A percentile compares a stretch with the other conserved stretches of the same genome.
Evolutionary conservation across 2,329 filamentous ascomycete genomes (phyloP).

Genomic region (Penicillium sclerotiorum): DNA sequence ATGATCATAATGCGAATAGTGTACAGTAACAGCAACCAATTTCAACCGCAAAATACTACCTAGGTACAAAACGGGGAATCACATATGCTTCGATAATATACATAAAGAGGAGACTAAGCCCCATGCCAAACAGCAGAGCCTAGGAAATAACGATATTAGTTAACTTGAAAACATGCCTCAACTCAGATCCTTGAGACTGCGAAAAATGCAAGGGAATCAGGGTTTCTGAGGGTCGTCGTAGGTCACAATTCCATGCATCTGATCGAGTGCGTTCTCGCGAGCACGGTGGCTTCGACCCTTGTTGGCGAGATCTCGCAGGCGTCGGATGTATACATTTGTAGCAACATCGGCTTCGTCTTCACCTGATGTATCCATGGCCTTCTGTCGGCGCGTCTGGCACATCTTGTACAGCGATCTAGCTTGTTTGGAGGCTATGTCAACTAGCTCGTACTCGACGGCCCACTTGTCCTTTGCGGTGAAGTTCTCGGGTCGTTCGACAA

Average conservation of each 20-base stretch:
- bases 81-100: conserved; percentile 2
- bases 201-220: too few species aligned
- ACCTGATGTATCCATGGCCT: conserved; percentile 41
- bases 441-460: conserved; percentile 76
- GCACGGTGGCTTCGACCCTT: conserved; percentile 63
- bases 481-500: conserved; percentile 62
- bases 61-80: not conserved
- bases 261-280: conserved; percentile 56
- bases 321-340: conserved; percentile 48
- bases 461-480: conserved; percentile 58
- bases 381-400: conserved; percentile 59
- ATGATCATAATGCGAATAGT: too few species aligned
- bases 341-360: conserved; percentile 48
- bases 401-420: conserved; percentile 59
- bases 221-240: conserved; percentile 19
- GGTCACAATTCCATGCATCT: conserved; percentile 36
- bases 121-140: not conserved
- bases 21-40: too few species aligned
- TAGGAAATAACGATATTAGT: not conserved
- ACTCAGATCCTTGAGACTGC: too few species aligned
- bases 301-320: conserved; percentile 48
- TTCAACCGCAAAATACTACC: too few species aligned
- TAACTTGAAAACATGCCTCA: too few species aligned
- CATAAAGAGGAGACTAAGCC: not conserved
- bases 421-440: conserved; percentile 56